phyloP scores from a whole-genome alignment of 768 basidiomycete genomes.

The Lentinula sp. region DNA sequence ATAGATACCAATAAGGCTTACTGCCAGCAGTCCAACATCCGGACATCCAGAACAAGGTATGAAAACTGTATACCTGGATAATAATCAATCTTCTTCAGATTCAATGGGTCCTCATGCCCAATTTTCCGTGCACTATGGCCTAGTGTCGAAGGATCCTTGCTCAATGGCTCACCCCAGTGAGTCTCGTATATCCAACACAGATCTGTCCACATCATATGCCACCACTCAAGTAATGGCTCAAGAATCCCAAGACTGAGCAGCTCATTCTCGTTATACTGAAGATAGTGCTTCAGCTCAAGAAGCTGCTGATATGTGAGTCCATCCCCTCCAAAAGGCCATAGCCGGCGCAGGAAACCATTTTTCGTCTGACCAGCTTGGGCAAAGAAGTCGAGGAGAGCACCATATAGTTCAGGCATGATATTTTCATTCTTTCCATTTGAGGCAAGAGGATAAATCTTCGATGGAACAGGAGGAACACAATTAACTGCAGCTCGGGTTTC shows the following conservation, averaged over 20 bases:
- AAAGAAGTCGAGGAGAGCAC: slow-evolving; percentile 24
- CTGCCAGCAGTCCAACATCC: slow-evolving; percentile 30
- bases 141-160: slow-evolving; percentile 22
- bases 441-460: slow-evolving; percentile 21
- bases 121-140: slow-evolving; percentile 24
- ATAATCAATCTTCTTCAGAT: slow-evolving; percentile 28
- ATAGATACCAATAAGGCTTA: slow-evolving; percentile 8
- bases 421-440: slow-evolving; percentile 23
- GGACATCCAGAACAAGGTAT: slow-evolving; percentile 19
- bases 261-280: slow-evolving; percentile 19
- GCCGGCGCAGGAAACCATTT: slow-evolving; percentile 12
- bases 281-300: slow-evolving; percentile 15
- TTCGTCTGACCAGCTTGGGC: slow-evolving; percentile 22
- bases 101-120: slow-evolving; percentile 18
- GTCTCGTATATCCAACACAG: slow-evolving; percentile 21
- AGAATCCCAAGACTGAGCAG: slow-evolving; percentile 15
- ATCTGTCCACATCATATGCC: slow-evolving; percentile 25
- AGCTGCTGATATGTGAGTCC: slow-evolving; percentile 29
- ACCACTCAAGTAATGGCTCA: slow-evolving; percentile 19
- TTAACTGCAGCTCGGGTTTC: slow-evolving; percentile 15
- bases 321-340: slow-evolving; percentile 26
- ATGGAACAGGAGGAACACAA: background rate
- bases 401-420: slow-evolving; percentile 21
- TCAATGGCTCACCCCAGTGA: slow-evolving; percentile 20
- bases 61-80: slow-evolving; percentile 17